These are phyloP conservation scores for Kodamaea suecica DNA, from an alignment of 1,139 yeast species.

Conservation along the genomic window DNA sequence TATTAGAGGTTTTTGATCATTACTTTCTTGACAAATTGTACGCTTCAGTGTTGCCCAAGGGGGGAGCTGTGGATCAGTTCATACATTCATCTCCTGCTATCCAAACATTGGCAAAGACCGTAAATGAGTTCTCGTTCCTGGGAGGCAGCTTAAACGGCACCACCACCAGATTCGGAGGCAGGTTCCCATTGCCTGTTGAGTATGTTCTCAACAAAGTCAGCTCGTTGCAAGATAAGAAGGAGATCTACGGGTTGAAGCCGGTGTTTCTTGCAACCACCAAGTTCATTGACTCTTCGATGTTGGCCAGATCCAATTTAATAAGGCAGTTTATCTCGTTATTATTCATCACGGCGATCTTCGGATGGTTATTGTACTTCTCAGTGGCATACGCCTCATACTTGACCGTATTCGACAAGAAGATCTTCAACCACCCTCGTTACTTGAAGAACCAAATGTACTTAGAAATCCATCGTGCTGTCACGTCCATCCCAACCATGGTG, in stretches of 20 bases:
- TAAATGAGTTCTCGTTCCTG: conserved; percentile 5
- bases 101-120: conserved; percentile 6
- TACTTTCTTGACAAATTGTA: conserved; percentile 69
- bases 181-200: conserved; percentile 16
- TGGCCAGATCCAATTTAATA: conserved; percentile 67
- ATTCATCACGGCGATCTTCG: conserved; percentile 74
- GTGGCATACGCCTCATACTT: conserved; percentile 74
- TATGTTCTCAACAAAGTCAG: conserved; percentile 19
- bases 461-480: conserved; percentile 74
- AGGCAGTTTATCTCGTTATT: conserved; percentile 72
- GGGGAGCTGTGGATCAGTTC: conserved; percentile 23
- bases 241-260: conserved; percentile 39
- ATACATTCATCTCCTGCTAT: conserved; percentile 12
- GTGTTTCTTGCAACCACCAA: conserved; percentile 41
- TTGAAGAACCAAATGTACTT: conserved; percentile 85
- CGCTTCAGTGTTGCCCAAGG: conserved; percentile 46
- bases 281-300: conserved; percentile 57
- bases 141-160: conserved; percentile 8
- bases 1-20: conserved; percentile 74
- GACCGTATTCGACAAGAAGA: conserved; percentile 79
- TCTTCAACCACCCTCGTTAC: conserved; percentile 93
- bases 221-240: conserved; percentile 31
- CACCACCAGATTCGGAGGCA: neutral
- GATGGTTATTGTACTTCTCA: conserved; percentile 73
- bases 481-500: conserved; percentile 89